Base-by-base conservation (phyloP, 768 basidiomycete species). In the Austroboletus eburneus region DNA sequence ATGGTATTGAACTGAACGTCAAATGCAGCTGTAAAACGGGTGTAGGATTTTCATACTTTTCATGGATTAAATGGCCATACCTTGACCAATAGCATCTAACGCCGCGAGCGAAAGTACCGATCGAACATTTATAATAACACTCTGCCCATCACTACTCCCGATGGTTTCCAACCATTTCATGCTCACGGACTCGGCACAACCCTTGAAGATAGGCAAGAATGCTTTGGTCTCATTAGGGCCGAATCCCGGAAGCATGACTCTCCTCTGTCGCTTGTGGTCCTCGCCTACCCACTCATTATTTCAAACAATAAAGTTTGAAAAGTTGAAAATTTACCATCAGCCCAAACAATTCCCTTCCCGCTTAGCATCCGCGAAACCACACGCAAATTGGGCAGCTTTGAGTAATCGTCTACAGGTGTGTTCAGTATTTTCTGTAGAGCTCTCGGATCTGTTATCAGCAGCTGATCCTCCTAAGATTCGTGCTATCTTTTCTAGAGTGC, bases 231-330 rank as follows among this genome's bases (percentile, higher is more conserved):
- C 75, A 1, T 72, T 70, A 7, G 59, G 68, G 47, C 79, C 75
- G 49, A 81, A 80, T 3, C 76, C 79, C 2, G 78, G 78, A 37
- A 76, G 63, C 72, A 80, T 71, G 14, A 79, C 67, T 50, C 66
- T 76, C 46, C 76, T 63, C 40, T 81, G 79, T 42, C 79, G 69
- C 51, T 65, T 75, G 48, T 81, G 80, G 21, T 63, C 71, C 21
- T 70, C 60, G 3, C 70, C 64, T 64, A 29, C 18, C n/a, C 36
- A 21, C 25, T 3, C 16, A n/a, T 59, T 10, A 36, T 22, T 29
- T 22, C 35, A 33, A 41, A 29, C 64, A 67, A 21, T 13, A 35
- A 35, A 18, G 10, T 8, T 35, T 35, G 18, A 3, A 2, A 29
- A 16, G 18, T 18, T 41, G 14, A 35, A 17, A 5, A 35, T 14